Percentiles rank a stretch among this genome's conserved stretches.
Conservation (phyloP, 306 rosid genomes). For the Acacia acuminata region DNA sequence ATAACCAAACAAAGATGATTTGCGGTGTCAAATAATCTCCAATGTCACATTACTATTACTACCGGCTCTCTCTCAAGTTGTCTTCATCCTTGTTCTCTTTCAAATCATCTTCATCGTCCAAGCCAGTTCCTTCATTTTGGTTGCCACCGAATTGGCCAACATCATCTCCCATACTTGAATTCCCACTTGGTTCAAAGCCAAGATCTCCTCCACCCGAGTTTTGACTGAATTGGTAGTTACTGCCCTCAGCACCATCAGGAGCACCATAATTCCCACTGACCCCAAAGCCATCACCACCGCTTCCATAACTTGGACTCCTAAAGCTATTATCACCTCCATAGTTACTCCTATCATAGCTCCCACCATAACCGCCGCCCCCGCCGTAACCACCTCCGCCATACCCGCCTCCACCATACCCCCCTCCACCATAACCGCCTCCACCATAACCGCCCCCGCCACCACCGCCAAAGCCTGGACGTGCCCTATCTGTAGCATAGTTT, state of each 20-base stretch:
- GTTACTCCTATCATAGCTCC: background rate
- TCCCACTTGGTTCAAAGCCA: conserved; percentile 25
- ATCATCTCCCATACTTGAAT: conserved; percentile 28
- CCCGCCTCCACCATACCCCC: background rate
- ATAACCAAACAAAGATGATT: conserved; percentile 14
- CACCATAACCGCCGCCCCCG: background rate
- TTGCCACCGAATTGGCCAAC: conserved; percentile 30
- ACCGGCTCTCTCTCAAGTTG: conserved; percentile 29
- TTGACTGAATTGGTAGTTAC: conserved; percentile 22
- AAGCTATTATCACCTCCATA: background rate
- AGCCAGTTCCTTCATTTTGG: conserved; percentile 22
- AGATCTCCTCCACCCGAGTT: conserved; percentile 27
- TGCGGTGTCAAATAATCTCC: background rate
- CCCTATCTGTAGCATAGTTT: conserved; percentile 48
- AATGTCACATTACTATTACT: conserved; percentile 12
- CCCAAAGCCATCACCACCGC: conserved; percentile 3
- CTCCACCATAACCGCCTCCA: background rate
- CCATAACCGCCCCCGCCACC: background rate
- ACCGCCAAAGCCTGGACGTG: conserved; percentile 49
- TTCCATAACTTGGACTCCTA: conserved; percentile 20
- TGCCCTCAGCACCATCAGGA: conserved; percentile 12
- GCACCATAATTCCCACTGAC: conserved; percentile 9
- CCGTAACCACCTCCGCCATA: conserved; percentile 4
- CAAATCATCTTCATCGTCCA: conserved; percentile 30
- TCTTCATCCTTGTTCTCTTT: conserved; percentile 35